Conservation (phyloP, 2,329 filamentous ascomycete genomes). For the Amauroascus verrucosus region DNA sequence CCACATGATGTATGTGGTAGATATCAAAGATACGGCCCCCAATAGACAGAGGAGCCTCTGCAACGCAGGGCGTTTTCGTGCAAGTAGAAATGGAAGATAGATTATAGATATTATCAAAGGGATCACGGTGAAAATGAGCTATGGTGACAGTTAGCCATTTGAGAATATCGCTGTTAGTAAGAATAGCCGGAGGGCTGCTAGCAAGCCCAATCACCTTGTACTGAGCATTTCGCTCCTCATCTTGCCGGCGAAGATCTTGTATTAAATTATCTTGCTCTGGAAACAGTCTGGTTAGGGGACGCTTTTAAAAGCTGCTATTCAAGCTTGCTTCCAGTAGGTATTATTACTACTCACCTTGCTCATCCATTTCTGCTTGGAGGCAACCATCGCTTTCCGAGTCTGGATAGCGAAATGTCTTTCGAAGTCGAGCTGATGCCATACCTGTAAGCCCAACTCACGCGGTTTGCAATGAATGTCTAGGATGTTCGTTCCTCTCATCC, state of each 20-base stretch:
- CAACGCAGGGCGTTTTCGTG: conserved; percentile 14
- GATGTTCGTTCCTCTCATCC: not conserved
- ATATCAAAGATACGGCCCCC: conserved; percentile 29
- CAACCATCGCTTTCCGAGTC: conserved; percentile 47
- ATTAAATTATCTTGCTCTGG: conserved; percentile 37
- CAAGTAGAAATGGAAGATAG: conserved; percentile 28
- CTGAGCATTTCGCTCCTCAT: conserved; percentile 31
- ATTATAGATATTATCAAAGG: conserved; percentile 26
- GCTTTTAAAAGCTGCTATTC: not conserved
- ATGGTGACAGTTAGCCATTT: conserved; percentile 2
- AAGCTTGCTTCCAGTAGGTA: not conserved
- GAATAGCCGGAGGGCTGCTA: not conserved
- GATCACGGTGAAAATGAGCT: conserved; percentile 29
- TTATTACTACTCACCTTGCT: conserved; percentile 49
- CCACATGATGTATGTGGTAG: conserved; percentile 32
- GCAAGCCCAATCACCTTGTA: conserved; percentile 30
- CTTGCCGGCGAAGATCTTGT: conserved; percentile 26
- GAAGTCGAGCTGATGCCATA: conserved; percentile 49
- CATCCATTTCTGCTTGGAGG: conserved; percentile 57
- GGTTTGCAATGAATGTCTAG: too few species aligned
- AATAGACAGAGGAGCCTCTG: conserved; percentile 24
- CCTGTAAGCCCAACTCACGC: not conserved
- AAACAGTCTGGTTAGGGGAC: not conserved
- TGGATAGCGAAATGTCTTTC: conserved; percentile 69
- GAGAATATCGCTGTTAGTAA: not conserved